Conservation (phyloP, 169 alveolate genomes). For the Eimeria necatrix region DNA sequence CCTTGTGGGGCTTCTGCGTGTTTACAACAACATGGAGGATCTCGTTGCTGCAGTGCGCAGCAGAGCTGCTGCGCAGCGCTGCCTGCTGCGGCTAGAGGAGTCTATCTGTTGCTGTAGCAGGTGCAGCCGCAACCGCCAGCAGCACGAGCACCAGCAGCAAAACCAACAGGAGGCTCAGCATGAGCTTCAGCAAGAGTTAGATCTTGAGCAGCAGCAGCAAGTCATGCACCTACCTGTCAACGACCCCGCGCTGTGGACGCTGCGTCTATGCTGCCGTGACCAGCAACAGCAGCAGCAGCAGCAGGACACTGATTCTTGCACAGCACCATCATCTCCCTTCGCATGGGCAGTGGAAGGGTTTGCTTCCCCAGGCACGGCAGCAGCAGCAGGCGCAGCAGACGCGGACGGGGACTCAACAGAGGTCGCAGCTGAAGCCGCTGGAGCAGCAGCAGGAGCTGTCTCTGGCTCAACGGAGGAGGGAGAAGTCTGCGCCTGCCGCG, state of each 20-base stretch:
- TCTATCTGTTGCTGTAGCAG: constrained; percentile 7
- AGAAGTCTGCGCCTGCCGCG: background rate
- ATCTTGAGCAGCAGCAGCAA: background rate
- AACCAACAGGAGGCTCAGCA: background rate
- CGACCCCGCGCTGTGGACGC: background rate
- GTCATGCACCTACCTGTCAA: background rate
- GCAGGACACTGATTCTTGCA: background rate
- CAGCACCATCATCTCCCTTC: too few species aligned
- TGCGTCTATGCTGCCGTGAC: background rate
- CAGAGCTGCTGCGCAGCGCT: background rate
- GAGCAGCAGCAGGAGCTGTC: background rate
- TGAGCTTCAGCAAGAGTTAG: background rate
- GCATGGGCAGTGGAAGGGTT: too few species aligned
- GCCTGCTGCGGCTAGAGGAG: constrained; percentile 4
- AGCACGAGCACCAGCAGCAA: constrained; percentile 20
- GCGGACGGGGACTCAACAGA: background rate
- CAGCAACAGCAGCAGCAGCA: background rate
- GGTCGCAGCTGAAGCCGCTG: background rate
- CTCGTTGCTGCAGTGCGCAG: background rate
- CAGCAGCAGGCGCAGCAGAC: background rate
- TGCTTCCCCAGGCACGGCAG: background rate
- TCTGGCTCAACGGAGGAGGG: background rate
- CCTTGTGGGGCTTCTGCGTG: constrained; percentile 10
- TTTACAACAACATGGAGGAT: background rate
- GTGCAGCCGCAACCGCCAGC: background rate